Evolutionary conservation across 345 rosid species (phyloP), one percentile per base, ranked within the genome.

Genomic region (thale cress (Arabidopsis thaliana)): DNA sequence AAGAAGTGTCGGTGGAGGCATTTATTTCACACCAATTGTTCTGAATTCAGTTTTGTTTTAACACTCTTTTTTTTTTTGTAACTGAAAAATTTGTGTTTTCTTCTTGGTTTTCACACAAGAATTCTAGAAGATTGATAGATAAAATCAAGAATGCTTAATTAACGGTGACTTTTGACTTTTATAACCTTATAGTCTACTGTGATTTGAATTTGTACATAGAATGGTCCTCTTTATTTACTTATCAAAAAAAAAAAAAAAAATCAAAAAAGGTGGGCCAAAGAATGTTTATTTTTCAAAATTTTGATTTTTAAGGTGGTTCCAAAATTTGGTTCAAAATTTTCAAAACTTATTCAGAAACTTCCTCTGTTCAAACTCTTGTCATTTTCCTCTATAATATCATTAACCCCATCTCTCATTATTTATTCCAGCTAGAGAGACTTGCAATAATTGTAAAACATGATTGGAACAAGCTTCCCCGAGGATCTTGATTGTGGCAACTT

Each of bases 401-500:
- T 4, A 71, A 5, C 42, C 42, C 40, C 68, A 50, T 60, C 11
- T 36, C 69, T 61, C 51, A 45, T 64, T 48, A 4, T 16, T 56
- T 13, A 1, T 10, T 8, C 11, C 70, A 44, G 68, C 52, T 58
- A 63, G 22, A 14, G 9, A 63, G 22, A 14, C 6, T 51, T 20
- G 9, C 22, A 40, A 63, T 11, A 30, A 53, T 30, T 80, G 86
- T 74, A 38, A 83, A 74, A 59, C 67, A 91, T 94, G 95, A 71
- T 87, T 80, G 97, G 84, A 70, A 86, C 85, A 67, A 83, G 85
- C 82, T 84, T 86, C 82, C 70, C 79, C n/a, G 99, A 91, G 49
- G 96, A 93, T 78, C 81, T 89, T 30, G 98, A 93, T 75, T 96
- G 94, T 82, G 91, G 91, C 33, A 87, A 89, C 86, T 93, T 93